These are phyloP conservation scores for Phytophthora quininea DNA, from an alignment of 352 stramenopile species.

Conservation along the genomic window DNA sequence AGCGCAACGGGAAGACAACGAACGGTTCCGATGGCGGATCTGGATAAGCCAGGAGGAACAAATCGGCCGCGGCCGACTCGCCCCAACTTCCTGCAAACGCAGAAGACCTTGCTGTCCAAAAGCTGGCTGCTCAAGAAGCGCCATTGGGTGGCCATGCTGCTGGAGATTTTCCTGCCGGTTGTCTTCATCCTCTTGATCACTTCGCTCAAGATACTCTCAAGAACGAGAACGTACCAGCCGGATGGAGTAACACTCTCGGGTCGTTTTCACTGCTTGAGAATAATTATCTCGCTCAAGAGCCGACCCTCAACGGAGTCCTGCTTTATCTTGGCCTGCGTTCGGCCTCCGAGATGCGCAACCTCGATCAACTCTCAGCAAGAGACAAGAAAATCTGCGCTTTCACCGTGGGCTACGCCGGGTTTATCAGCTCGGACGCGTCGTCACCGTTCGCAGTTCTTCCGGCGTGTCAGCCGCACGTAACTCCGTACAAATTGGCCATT, in stretches of 20 bases:
- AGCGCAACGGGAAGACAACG: background rate
- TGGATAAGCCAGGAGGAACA: constrained; percentile 14
- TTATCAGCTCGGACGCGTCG: constrained; percentile 41
- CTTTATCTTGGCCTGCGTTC: constrained; percentile 45
- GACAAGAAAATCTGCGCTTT: constrained; percentile 27
- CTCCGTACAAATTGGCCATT: constrained; percentile 61
- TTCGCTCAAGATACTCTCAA: constrained; percentile 52
- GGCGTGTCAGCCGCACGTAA: constrained; percentile 37
- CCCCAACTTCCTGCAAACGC: constrained; percentile 19
- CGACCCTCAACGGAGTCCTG: constrained; percentile 60
- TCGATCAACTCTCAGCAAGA: constrained; percentile 12
- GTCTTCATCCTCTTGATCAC: constrained; percentile 74
- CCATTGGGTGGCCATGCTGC: constrained; percentile 50
- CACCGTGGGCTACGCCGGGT: constrained; percentile 36
- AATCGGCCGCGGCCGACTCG: constrained; percentile 11
- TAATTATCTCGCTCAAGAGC: constrained; percentile 52
- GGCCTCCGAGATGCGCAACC: constrained; percentile 40
- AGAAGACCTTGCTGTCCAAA: constrained; percentile 68
- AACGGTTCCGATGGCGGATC: constrained; percentile 12
- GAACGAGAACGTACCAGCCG: constrained; percentile 60
- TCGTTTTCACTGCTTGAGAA: constrained; percentile 39
- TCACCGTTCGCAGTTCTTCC: constrained; percentile 43
- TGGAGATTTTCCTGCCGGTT: constrained; percentile 68
- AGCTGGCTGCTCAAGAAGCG: constrained; percentile 80
- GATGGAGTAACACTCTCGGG: constrained; percentile 52